These are phyloP conservation scores for Ustilago lituana DNA, from an alignment of 1,284 basidiomycete species.

Conservation along the genomic window DNA sequence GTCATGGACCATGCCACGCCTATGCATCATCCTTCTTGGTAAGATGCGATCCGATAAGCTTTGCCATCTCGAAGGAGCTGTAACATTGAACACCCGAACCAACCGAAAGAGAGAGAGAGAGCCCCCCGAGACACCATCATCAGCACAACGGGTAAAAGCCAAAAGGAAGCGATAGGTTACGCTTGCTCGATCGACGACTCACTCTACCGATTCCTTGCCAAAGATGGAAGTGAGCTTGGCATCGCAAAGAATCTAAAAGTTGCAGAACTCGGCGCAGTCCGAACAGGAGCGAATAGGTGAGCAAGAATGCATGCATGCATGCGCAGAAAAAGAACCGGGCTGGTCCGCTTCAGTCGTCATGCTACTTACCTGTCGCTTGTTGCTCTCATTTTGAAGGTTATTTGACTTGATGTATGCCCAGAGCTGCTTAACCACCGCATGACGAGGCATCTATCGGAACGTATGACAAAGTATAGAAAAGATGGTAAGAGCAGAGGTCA, in stretches of 20 bases:
- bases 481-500: too few relatives aligned
- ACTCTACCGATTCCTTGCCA: conserved; percentile 77
- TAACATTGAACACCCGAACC: too few relatives aligned
- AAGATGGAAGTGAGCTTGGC: conserved; percentile 76
- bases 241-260: conserved; percentile 83
- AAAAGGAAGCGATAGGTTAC: too few relatives aligned
- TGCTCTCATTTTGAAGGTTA: conserved; percentile 80
- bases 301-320: too few relatives aligned
- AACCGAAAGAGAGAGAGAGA: too few relatives aligned
- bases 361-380: conserved; percentile 71
- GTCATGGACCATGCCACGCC: background rate
- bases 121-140: too few relatives aligned
- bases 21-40: conserved; percentile 59
- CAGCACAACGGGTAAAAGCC: too few relatives aligned
- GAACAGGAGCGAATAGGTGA: too few relatives aligned
- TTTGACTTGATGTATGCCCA: conserved; percentile 85
- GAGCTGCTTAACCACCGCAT: conserved; percentile 85
- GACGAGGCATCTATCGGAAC: conserved; percentile 76
- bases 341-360: too few relatives aligned
- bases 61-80: conserved; percentile 67
- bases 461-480: conserved; percentile 14
- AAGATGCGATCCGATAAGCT: conserved; percentile 63
- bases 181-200: conserved; percentile 32
- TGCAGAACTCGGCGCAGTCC: too few relatives aligned
- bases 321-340: background rate